A percentile compares a stretch with the other conserved stretches of the same genome.
Conservation (phyloP, 1,284 basidiomycete genomes). For the Boletellus deceptivus region DNA sequence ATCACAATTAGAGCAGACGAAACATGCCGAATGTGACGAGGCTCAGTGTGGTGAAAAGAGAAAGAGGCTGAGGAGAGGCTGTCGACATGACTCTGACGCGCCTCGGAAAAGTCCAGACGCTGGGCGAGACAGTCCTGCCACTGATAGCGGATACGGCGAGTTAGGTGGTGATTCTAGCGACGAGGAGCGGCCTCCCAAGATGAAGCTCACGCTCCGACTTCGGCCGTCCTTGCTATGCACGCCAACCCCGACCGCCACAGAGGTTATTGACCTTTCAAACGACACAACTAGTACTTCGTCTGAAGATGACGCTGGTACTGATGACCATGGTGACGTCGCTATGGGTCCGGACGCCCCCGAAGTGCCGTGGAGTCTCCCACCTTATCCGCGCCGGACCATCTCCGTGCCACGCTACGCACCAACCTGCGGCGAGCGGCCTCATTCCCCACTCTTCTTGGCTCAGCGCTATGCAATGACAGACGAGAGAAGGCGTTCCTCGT, state of each 20-base stretch:
- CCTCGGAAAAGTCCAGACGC: conserved; percentile 11
- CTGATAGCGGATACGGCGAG: conserved; percentile 38
- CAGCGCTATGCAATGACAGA: conserved; percentile 24
- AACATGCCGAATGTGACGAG: conserved; percentile 39
- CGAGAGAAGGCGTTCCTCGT: conserved; percentile 51
- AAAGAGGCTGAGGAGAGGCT: conserved; percentile 57
- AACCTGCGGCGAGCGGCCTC: conserved; percentile 36
- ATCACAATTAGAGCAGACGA: conserved; percentile 30
- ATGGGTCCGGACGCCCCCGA: conserved; percentile 25
- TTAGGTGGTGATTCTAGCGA: conserved; percentile 24
- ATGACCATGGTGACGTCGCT: conserved; percentile 32
- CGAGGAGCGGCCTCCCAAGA: conserved; percentile 57
- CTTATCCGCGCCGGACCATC: conserved; percentile 47
- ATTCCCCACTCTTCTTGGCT: conserved; percentile 22
- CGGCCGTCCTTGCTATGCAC: conserved; percentile 37
- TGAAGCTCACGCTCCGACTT: conserved; percentile 66
- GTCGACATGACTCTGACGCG: conserved; percentile 31
- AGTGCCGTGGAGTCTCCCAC: conserved; percentile 34
- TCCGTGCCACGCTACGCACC: conserved; percentile 55
- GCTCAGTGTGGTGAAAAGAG: conserved; percentile 66
- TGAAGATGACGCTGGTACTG: conserved; percentile 23
- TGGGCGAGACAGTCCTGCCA: conserved; percentile 20
- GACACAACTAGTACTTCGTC: conserved; percentile 36
- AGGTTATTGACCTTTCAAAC: conserved; percentile 44
- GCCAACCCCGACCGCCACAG: conserved; percentile 18